phyloP scores from a whole-genome alignment of 2,329 filamentous ascomycete species.

The Calonectria fujianensis region DNA sequence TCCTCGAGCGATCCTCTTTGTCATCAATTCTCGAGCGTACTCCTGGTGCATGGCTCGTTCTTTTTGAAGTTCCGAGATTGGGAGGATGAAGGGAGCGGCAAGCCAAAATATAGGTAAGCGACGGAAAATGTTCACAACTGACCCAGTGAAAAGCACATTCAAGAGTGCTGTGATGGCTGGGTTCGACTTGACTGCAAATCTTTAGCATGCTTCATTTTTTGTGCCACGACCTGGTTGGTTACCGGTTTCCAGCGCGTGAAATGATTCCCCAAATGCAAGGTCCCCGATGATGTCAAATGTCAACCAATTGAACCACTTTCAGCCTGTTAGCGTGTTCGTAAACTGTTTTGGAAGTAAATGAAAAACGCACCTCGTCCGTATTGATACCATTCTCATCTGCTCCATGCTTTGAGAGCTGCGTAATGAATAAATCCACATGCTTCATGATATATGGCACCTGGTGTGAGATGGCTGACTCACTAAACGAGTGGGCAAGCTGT shows the following conservation, averaged over 20 bases:
- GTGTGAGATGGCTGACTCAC: conserved; percentile 11
- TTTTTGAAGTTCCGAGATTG: conserved; percentile 21
- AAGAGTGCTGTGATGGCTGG: conserved; percentile 25
- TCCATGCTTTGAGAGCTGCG: conserved; percentile 22
- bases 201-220: background rate
- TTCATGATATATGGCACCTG: conserved; percentile 20
- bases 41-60: conserved; percentile 23
- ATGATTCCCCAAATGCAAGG: conserved; percentile 28
- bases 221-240: background rate
- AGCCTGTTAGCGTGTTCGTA: background rate
- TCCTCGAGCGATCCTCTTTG: conserved; percentile 13
- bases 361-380: conserved; percentile 11
- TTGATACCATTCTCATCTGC: background rate
- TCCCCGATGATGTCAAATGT: conserved; percentile 34
- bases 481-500: conserved; percentile 24
- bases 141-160: conserved; percentile 19
- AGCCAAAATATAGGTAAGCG: conserved; percentile 11
- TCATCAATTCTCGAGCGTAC: conserved; percentile 11
- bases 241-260: conserved; percentile 14
- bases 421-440: conserved; percentile 22
- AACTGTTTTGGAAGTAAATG: background rate
- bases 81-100: conserved; percentile 9
- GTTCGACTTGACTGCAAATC: conserved; percentile 3
- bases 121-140: conserved; percentile 20
- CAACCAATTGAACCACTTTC: conserved; percentile 26